These are phyloP conservation scores for Sugiyamaella novakii DNA, from an alignment of 1,139 yeast species.

Conservation along the genomic window DNA sequence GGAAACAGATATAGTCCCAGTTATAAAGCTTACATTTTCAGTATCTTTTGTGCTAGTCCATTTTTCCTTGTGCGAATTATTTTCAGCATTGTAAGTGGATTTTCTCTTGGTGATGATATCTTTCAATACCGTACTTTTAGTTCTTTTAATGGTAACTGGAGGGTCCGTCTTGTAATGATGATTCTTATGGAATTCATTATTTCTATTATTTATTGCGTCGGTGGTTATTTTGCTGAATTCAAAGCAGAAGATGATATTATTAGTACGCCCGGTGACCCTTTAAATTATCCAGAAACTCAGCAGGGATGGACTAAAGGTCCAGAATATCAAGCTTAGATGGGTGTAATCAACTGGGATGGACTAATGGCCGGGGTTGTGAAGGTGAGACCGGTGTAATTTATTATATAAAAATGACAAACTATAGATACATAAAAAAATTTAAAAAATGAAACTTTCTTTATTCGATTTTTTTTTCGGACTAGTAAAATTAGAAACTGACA, in stretches of 20 bases:
- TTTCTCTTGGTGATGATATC: constrained; percentile 12
- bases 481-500: no score
- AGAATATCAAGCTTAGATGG: not conserved
- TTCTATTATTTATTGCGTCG: constrained; percentile 14
- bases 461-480: no score
- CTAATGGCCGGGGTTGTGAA: no score
- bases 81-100: constrained; percentile 18
- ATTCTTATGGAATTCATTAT: constrained; percentile 24
- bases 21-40: constrained; percentile 18
- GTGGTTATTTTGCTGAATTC: constrained; percentile 13
- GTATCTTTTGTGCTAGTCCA: constrained; percentile 17
- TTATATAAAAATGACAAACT: no score
- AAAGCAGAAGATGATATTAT: constrained; percentile 18
- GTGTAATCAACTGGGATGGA: no score
- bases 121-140: constrained; percentile 23
- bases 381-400: no score
- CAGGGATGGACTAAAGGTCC: constrained; percentile 8
- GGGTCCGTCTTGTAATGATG: constrained; percentile 23
- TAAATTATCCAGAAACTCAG: not conserved
- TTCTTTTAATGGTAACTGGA: constrained; percentile 26
- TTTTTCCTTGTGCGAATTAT: constrained; percentile 22
- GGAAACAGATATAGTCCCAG: constrained; percentile 19
- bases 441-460: no score
- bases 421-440: no score
- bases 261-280: constrained; percentile 1